Conservation (phyloP, 352 stramenopile species). For the Aphanomyces astaci region DNA sequence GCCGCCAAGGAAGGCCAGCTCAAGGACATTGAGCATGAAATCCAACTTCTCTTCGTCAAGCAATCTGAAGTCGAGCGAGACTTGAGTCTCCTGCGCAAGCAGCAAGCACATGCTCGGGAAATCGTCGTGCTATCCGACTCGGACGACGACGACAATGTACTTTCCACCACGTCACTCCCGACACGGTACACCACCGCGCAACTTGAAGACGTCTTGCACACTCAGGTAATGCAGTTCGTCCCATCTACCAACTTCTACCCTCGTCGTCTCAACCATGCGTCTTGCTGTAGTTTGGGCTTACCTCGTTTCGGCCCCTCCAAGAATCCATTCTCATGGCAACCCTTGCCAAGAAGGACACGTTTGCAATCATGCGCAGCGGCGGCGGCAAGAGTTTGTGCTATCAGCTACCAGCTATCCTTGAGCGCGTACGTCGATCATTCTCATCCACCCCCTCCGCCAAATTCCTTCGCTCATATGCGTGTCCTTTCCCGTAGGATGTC, state of each 20-base stretch:
- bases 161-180: neutral
- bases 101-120: slow-evolving; percentile 35
- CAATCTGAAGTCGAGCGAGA: slow-evolving; percentile 45
- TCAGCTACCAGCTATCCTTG: slow-evolving; percentile 74
- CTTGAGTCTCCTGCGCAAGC: neutral
- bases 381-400: slow-evolving; percentile 86
- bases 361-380: slow-evolving; percentile 91
- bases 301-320: slow-evolving; percentile 84
- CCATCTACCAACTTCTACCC: neutral
- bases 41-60: slow-evolving; percentile 37
- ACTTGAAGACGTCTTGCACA: neutral
- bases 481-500: slow-evolving; percentile 24
- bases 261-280: neutral
- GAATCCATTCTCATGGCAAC: slow-evolving; percentile 87
- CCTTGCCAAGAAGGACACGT: slow-evolving; percentile 77
- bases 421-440: slow-evolving; percentile 24
- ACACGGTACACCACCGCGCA: neutral
- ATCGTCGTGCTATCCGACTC: neutral
- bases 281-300: slow-evolving; percentile 59
- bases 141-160: slow-evolving; percentile 5
- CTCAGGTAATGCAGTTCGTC: neutral
- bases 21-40: slow-evolving; percentile 44
- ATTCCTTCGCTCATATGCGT: neutral
- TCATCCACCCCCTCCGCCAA: neutral
- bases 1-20: slow-evolving; percentile 31